Conservation (phyloP, 2,329 filamentous ascomycete genomes). For the Penicillium vulpinum region DNA sequence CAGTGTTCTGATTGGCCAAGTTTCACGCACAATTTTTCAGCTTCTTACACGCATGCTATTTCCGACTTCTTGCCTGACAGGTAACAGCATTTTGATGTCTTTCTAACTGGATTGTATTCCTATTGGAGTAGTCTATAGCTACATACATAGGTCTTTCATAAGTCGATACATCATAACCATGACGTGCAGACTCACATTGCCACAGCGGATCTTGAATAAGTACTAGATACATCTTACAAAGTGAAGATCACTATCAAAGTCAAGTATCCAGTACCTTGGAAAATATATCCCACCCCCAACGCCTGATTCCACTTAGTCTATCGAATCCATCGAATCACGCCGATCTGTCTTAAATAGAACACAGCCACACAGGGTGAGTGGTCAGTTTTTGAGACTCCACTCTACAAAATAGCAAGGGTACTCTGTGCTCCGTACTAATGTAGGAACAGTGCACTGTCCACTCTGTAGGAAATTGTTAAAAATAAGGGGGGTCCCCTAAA, state of each 20-base stretch:
- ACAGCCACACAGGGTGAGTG: conserved; percentile 5
- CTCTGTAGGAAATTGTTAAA: background rate
- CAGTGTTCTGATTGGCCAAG: background rate
- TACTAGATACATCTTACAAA: background rate
- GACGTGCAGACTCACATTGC: conserved; percentile 20
- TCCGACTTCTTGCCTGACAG: background rate
- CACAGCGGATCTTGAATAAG: background rate
- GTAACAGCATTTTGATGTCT: background rate
- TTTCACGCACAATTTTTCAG: background rate
- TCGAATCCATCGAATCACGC: background rate
- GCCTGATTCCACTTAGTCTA: background rate
- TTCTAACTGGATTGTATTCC: background rate
- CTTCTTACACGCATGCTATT: conserved; percentile 5
- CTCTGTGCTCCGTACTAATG: background rate
- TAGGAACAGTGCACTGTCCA: conserved; percentile 1
- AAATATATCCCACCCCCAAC: background rate
- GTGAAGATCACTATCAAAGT: background rate
- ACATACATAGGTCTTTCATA: background rate
- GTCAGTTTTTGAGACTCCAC: conserved; percentile 1
- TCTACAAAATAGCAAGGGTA: conserved; percentile 1
- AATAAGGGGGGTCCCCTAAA: background rate
- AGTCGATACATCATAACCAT: conserved; percentile 5
- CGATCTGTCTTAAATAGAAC: conserved; percentile 8
- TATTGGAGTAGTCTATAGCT: background rate
- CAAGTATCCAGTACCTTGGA: conserved; percentile 6